phyloP scores from a whole-genome alignment of 129 eudicot genomes.

The Ambrosia artemisiifolia region DNA sequence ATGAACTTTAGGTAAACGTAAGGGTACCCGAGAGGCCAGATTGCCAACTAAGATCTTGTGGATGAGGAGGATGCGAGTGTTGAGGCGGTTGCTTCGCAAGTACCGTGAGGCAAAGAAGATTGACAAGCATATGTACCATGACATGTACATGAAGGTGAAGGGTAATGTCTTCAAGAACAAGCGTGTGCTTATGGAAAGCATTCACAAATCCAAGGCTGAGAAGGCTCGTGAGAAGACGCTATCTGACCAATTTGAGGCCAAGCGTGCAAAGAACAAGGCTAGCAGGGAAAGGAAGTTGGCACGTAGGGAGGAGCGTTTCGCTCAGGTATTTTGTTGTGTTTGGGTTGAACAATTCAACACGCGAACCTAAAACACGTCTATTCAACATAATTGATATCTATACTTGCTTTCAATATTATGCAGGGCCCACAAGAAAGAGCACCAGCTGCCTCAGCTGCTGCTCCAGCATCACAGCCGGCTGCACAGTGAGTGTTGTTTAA shows the following conservation, averaged over 20 bases:
- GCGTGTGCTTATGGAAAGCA: constrained; percentile 94
- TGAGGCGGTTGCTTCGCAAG: constrained; percentile 83
- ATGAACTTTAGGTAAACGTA: constrained; percentile 69
- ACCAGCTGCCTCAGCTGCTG: constrained; percentile 32
- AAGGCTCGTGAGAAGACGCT: constrained; percentile 96
- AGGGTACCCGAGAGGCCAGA: constrained; percentile 94
- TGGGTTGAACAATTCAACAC: too few relatives aligned
- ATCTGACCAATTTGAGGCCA: constrained; percentile 93
- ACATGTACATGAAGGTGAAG: constrained; percentile 96
- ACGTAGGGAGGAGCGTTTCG: constrained; percentile 86
- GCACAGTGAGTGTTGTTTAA: constrained; percentile 39
- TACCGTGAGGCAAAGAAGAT: constrained; percentile 91
- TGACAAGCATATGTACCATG: constrained; percentile 98
- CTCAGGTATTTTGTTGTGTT: constrained; percentile 45
- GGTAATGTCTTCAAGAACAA: constrained; percentile 97
- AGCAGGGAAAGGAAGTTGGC: constrained; percentile 94
- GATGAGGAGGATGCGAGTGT: constrained; percentile 96
- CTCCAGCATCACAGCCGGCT: constrained; percentile 35
- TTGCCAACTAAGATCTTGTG: constrained; percentile 84
- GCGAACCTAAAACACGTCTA: too few relatives aligned
- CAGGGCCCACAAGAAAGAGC: constrained; percentile 54
- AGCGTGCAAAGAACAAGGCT: constrained; percentile 95
- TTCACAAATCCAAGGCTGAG: constrained; percentile 96
- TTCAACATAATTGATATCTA: too few relatives aligned
- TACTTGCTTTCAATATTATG: background rate